Conservation (phyloP, 805 yeast genomes). For the Yarrowia yakushimensis region DNA sequence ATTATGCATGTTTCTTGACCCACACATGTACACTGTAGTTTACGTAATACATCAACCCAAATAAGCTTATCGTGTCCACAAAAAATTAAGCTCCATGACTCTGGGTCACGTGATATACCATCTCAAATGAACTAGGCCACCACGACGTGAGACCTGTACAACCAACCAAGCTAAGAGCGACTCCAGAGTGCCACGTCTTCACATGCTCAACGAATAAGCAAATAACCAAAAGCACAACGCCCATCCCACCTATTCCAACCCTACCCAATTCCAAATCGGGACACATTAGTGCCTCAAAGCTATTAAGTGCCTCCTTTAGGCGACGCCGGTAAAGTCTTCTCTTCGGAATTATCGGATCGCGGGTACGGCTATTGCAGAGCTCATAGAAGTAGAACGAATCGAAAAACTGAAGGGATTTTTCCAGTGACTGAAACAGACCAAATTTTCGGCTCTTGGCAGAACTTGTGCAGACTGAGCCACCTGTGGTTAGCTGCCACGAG, state of each 20-base stretch:
- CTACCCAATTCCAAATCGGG: neutral
- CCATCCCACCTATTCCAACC: neutral
- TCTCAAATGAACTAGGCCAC: too few relatives aligned
- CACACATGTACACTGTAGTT: too few relatives aligned
- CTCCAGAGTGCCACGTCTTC: too few relatives aligned
- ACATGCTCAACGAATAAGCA: too few relatives aligned
- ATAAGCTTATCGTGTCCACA: constrained; percentile 7
- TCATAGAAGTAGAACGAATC: too few relatives aligned
- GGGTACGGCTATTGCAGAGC: constrained; percentile 12
- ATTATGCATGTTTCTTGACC: constrained; percentile 1
- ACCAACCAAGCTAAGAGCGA: too few relatives aligned
- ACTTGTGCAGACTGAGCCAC: neutral
- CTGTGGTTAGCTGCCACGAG: neutral
- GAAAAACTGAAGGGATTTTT: neutral
- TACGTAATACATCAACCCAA: neutral
- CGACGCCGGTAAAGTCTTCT: constrained; percentile 2
- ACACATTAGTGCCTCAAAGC: constrained; percentile 10
- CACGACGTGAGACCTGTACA: too few relatives aligned
- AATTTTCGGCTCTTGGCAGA: too few relatives aligned
- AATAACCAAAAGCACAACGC: too few relatives aligned
- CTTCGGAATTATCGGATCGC: constrained; percentile 11
- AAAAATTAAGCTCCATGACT: neutral
- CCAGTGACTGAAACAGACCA: too few relatives aligned
- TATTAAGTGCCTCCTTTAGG: constrained; percentile 19
- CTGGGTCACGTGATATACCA: neutral